Base-by-base conservation (phyloP, 495 filamentous ascomycete genomes). In the Penicillium canescens region DNA sequence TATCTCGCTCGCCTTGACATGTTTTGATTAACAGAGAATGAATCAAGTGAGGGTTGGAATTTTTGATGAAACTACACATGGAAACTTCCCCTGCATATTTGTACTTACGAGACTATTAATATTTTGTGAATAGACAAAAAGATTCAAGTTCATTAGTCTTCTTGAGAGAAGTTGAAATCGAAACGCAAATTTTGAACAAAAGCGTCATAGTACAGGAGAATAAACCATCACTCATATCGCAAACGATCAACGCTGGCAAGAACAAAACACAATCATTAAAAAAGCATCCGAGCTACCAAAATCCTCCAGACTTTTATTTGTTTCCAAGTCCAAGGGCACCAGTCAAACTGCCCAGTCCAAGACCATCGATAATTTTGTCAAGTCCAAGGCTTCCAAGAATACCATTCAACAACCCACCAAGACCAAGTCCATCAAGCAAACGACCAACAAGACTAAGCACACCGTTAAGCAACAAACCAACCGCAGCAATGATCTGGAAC, bases 401-500 rank as follows among this genome's bases (percentile, higher is more conserved):
- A 42, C 88, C 86, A 50, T 90, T 86, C 53, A 96, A 77, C 3
- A 96, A 60, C 9, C 87, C 87, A 46, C 92, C 91, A 2, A 96
- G 80, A 49, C 92, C 92, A n/a, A 96, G 82, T 1, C 87, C 90
- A 47, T 89, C 85, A 26, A 96, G 77, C 50, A 96, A 68, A 65
- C 83, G 84, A 46, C 90, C 92, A 12, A 96, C 89, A 6, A 97
- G 78, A 3, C 83, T 83, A 3, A 97, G 74, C 7, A 97, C 92
- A 65, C 92, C 92, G 24, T 77, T 85, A 41, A 97, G 73, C 49
- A 97, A 70, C 49, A 97, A 72, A 9, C 92, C 92, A 12, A 97
- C 92, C 13, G 89, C 92, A 6, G 92, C 91, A 52, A 97, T 79
- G 68, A 96, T 96, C 79, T 96, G 92, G 81, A 91, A 90, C 18